Base-by-base conservation (phyloP, 805 yeast genomes). In the Lipomyces sp. region DNA sequence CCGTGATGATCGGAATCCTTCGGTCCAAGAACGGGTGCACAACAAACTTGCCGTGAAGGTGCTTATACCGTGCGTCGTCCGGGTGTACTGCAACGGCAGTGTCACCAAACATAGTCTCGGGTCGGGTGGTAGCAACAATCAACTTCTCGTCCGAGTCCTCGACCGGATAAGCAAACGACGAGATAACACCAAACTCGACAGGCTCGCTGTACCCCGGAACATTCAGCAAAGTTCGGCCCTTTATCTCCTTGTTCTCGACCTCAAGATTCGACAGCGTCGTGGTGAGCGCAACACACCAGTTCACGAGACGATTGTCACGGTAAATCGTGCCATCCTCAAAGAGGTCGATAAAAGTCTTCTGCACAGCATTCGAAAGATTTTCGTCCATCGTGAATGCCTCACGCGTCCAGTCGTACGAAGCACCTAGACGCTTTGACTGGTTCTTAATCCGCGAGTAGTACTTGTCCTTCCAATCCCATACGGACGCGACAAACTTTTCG, bases 1-100 rank as follows among this genome's bases (percentile, higher is more conserved):
- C 98, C 45, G 89, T 81, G 56, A 93, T 74, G 65, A 93, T 87
- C 60, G 98, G 98, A 47, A 93, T 70, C 65, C 80, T 75, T 68
- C 88, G 83, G 66, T 84, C 86, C 64, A 87, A 72, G 72, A 93
- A 86, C 56, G 98, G 98, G 72, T 93, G 98, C 61, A 80, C 70
- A 55, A 86, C 93, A 68, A 74, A 87, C 70, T 90, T 88, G 55
- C 98, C 98, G 67, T 93, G 98, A 66, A 93, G 77, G 68, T 93
- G 98, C 61, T 72, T 84, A 77, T 93, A 93, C 71, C 98, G 82
- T 40, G 82, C 74, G 72, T 93, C 98, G 40, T 90, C 81, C 52
- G 98, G 98, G 70, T 93, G 98, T 48, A 93, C 95, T 37, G 98
- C 98, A 62, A 93, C 85, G 67, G 84, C 98, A 49, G 97, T 89